These are phyloP conservation scores for Mycena citricolor DNA, from an alignment of 1,284 basidiomycete species.

Conservation along the genomic window DNA sequence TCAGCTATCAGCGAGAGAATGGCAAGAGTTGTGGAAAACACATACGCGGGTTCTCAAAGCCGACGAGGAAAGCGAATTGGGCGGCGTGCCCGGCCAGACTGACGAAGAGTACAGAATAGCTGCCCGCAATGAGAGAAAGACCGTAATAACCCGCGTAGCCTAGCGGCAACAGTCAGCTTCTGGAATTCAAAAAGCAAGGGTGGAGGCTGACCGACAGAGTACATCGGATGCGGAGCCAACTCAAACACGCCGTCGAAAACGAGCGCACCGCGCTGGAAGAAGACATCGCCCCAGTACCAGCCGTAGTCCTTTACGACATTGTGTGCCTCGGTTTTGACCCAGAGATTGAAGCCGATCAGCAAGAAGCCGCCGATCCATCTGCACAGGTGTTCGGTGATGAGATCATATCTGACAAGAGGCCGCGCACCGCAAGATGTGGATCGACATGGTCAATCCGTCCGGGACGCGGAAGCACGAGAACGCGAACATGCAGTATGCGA, in stretches of 20 bases:
- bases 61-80: conserved; percentile 95
- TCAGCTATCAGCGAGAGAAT: not conserved
- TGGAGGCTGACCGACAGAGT: conserved; percentile 77
- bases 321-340: conserved; percentile 98
- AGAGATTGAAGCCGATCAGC: conserved; percentile 93
- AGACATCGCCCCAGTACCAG: conserved; percentile 99
- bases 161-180: conserved; percentile 30
- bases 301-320: conserved; percentile 92
- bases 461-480: conserved; percentile 88
- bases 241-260: conserved; percentile 99
- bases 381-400: not conserved
- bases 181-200: not conserved
- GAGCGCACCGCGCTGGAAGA: conserved; percentile 88
- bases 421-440: conserved; percentile 76
- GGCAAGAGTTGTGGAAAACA: conserved; percentile 4
- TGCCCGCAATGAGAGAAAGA: conserved; percentile 84
- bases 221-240: conserved; percentile 89
- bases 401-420: not conserved
- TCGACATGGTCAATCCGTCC: conserved; percentile 66
- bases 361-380: conserved; percentile 87
- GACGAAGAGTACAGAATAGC: conserved; percentile 91
- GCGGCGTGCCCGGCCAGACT: conserved; percentile 91
- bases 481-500: conserved; percentile 95
- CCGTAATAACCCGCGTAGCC: conserved; percentile 97
- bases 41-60: conserved; percentile 96